Evolutionary conservation across 2,329 filamentous ascomycete species (phyloP), one percentile per base, ranked within the genome.

Genomic region (Neopestalotiopsis clavispora): DNA sequence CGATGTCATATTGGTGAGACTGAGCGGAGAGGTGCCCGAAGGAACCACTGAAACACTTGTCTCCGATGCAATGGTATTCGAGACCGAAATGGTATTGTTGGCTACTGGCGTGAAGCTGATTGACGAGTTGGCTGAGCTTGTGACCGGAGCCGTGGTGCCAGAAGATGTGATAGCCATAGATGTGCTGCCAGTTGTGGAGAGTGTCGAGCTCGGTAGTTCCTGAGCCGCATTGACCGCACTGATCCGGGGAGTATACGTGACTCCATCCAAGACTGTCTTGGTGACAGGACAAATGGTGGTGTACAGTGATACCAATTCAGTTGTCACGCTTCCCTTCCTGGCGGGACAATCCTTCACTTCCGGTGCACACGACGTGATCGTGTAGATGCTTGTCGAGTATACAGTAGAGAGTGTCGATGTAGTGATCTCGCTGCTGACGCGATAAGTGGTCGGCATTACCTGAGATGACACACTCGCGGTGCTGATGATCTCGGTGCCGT

Each of bases 361-460:
- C 1, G 75, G 73, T 4, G 74, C 73, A 66, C 75, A 77, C 12
- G 73, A 76, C 1, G 74, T 76, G 23, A 77, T 69, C 4, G 74
- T 76, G 63, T 76, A 77, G 38, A 77, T 66, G 58, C 74, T 77
- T 1, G 75, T 78, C 10, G 76, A 77, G 69, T 76, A 78, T 3
- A 77, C 75, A 7, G 76, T 78, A 38, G 76, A 78, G 23, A 76
- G 20, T 17, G 71, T 61, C 1, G 74, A 76, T 14, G 74, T 77
- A 0, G 70, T 75, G 40, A 78, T 72, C 61, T 77, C 73, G 10
- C 73, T 75, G 49, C 76, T 78, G 28, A 73, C 72, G 30, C 72
- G 75, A 40, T 77, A 78, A 6, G 75, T 75, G 7, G 72, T 74
- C 23, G 76, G 76, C 70, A 78, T 72, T 3, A 69, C 71, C 64